Evolutionary conservation across 257 asterid genomes (phyloP), one percentile per base, ranked within the genome.

Genomic region (Ocimum tenuiflorum): DNA sequence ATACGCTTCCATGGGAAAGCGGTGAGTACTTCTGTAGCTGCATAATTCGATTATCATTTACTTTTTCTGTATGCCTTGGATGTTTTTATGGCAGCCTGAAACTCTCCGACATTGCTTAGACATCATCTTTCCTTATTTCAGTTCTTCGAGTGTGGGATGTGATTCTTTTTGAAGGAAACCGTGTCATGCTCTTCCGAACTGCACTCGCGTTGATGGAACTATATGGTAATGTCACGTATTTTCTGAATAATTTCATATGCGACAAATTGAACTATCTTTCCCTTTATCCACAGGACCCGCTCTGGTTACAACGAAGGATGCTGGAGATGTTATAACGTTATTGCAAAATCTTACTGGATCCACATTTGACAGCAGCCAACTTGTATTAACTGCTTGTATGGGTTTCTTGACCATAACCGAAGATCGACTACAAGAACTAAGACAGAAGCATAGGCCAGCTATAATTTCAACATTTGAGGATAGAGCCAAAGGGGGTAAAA

Each of bases 141-240:
- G 97, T 88, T 76, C 92, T 91, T 75, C 89, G 97, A 71, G 84
- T 91, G 71, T 91, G 97, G 97, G 97, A 91, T 78, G 97, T 91
- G 83, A 83, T 91, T 70, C 78, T 91, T 60, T 91, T 77, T 80
- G 97, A 91, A 83, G 97, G 97, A 69, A 91, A 83, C 71, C 97
- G 97, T 18, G 96, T 88, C 75, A 91, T 91, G 97, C 81, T 91
- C 63, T 91, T 91, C 70, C 91, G 95, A 71, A 88, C 95, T 67
- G 92, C 94, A 53, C 97, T 91, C 70, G 95, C 97, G 63, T 70
- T 91, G 77, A 81, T 91, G 97, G 97, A 91, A 65, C 78, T 91
- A 70, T 91, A 91, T 73, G 97, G 97, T 91, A 91, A 60, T 70
- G 62, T 13, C 27, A 24, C 66, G 35, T 15, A 9, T 64, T 18